Conservation (phyloP, 139 green algal species). For the Astrephomene gubernaculifera region DNA sequence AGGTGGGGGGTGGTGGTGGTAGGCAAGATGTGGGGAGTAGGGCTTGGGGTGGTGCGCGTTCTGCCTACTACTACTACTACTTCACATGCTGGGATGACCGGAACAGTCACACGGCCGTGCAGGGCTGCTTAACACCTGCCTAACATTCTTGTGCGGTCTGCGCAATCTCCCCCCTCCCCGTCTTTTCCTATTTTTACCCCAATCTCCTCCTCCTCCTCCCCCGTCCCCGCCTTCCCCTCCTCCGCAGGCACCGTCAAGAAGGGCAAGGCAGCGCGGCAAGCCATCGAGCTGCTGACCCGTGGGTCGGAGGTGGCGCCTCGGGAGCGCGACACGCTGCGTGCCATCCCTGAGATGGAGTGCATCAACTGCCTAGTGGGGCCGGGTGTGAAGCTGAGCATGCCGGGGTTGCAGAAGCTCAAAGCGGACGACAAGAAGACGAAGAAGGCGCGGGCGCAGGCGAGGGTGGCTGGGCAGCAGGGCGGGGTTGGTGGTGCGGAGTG, state of each 20-base stretch:
- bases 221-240: too few species aligned
- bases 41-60: too few species aligned
- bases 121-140: too few species aligned
- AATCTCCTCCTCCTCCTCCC: too few species aligned
- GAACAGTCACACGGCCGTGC: too few species aligned
- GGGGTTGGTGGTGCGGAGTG: too few species aligned
- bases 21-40: neutral
- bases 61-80: too few species aligned
- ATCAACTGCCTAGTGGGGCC: slow-evolving; percentile 78
- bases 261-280: slow-evolving; percentile 87
- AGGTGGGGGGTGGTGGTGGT: slow-evolving; percentile 14
- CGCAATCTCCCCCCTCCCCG: too few species aligned
- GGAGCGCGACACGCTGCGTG: slow-evolving; percentile 76
- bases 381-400: slow-evolving; percentile 87
- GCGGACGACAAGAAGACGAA: slow-evolving; percentile 82
- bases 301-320: slow-evolving; percentile 47
- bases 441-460: slow-evolving; percentile 47
- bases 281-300: slow-evolving; percentile 80
- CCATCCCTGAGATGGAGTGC: slow-evolving; percentile 85
- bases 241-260: slow-evolving; percentile 90
- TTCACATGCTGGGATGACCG: too few species aligned
- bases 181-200: too few species aligned
- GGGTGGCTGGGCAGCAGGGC: neutral
- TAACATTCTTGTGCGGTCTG: too few species aligned
- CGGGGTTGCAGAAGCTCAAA: slow-evolving; percentile 89